Evolutionary conservation across 2,329 filamentous ascomycete genomes (phyloP).

Genomic region (Fusarium abutilonis): DNA sequence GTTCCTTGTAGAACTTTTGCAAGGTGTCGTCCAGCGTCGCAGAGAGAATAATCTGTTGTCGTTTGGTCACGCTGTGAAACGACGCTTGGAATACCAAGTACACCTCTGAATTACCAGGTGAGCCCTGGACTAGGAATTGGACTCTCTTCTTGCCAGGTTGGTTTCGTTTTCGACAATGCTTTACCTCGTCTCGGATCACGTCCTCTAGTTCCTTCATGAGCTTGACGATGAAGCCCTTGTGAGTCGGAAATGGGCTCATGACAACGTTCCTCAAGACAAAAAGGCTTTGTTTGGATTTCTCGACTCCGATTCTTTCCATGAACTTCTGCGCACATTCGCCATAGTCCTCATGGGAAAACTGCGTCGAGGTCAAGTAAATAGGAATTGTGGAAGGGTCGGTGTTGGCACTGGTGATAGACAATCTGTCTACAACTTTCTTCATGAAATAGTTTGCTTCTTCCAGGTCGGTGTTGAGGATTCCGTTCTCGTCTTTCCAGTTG

Average conservation of each 20-base stretch:
- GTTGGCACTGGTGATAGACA: slow-evolving; percentile 54
- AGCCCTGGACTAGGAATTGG: slow-evolving; percentile 53
- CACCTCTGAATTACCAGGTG: slow-evolving; percentile 47
- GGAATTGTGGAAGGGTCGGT: slow-evolving; percentile 54
- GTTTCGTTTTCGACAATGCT: slow-evolving; percentile 51
- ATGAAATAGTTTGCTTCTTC: slow-evolving; percentile 62
- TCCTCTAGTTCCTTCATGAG: slow-evolving; percentile 49
- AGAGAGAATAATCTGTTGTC: slow-evolving; percentile 51
- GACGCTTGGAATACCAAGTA: slow-evolving; percentile 54
- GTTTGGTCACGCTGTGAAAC: slow-evolving; percentile 47
- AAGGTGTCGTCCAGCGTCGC: slow-evolving; percentile 14
- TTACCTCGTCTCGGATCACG: slow-evolving; percentile 45
- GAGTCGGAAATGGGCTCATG: slow-evolving; percentile 58
- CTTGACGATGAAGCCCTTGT: slow-evolving; percentile 52
- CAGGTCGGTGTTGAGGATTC: slow-evolving; percentile 54
- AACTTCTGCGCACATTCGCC: slow-evolving; percentile 54
- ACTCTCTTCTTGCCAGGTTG: slow-evolving; percentile 48
- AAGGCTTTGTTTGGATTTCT: slow-evolving; percentile 49
- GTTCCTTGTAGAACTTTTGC: not conserved
- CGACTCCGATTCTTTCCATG: slow-evolving; percentile 53
- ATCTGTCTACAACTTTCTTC: slow-evolving; percentile 53
- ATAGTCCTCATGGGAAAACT: slow-evolving; percentile 54
- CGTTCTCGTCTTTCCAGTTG: slow-evolving; percentile 55
- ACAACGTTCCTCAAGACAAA: slow-evolving; percentile 60
- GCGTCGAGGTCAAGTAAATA: slow-evolving; percentile 57